Evolutionary conservation across 352 stramenopile genomes (phyloP).

Genomic region (Pythium volutum): DNA sequence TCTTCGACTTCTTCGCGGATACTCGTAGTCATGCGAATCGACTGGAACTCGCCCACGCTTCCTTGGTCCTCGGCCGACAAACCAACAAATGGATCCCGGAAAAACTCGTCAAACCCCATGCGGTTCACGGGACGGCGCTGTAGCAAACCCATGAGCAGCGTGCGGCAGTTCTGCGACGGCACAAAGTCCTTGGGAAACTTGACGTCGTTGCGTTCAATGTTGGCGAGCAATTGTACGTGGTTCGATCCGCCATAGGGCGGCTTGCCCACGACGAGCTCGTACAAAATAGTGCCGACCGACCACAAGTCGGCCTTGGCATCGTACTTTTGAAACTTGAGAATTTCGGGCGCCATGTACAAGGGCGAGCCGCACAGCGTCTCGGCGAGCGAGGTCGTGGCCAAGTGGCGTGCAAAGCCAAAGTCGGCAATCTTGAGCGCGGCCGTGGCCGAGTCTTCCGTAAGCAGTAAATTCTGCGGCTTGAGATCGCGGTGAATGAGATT

Average conservation of each 20-base stretch:
- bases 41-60: constrained; percentile 10
- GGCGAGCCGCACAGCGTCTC: constrained; percentile 95
- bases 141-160: constrained; percentile 73
- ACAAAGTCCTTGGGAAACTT: constrained; percentile 79
- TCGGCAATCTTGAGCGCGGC: constrained; percentile 65
- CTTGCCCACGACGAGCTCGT: constrained; percentile 94
- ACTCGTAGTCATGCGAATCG: constrained; percentile 30
- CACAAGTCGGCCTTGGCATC: constrained; percentile 96
- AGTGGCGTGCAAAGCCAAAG: constrained; percentile 92
- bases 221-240: constrained; percentile 92
- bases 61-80: constrained; percentile 18
- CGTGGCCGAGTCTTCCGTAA: constrained; percentile 61
- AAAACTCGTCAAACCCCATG: constrained; percentile 92
- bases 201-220: constrained; percentile 91
- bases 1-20: constrained; percentile 66
- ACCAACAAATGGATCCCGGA: constrained; percentile 66
- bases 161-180: constrained; percentile 80
- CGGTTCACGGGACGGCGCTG: constrained; percentile 83
- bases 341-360: constrained; percentile 98
- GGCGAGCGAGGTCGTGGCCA: constrained; percentile 89
- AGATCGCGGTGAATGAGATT: constrained; percentile 89
- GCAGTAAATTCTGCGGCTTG: constrained; percentile 96
- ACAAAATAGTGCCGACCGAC: constrained; percentile 94
- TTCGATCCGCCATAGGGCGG: constrained; percentile 94
- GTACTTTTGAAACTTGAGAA: constrained; percentile 94